Conservation (phyloP, 345 rosid species). For the Reutealis trisperma region DNA sequence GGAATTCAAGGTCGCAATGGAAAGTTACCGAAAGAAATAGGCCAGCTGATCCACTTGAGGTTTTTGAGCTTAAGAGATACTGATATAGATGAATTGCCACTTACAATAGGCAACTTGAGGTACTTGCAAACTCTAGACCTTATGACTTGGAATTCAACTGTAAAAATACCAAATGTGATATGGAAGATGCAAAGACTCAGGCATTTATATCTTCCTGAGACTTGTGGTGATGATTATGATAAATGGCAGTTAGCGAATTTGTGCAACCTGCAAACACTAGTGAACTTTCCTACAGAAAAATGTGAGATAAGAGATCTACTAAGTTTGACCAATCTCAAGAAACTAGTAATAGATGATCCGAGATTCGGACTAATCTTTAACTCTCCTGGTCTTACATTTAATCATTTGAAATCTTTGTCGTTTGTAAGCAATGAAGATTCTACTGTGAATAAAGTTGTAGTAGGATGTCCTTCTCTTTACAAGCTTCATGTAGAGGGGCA, state of each 20-base stretch:
- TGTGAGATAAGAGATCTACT: conserved; percentile 11
- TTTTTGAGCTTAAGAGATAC: conserved; percentile 20
- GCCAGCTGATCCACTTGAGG: conserved; percentile 40
- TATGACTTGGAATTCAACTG: conserved; percentile 25
- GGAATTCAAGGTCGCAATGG: background rate
- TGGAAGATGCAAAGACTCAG: conserved; percentile 31
- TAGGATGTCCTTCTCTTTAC: conserved; percentile 11
- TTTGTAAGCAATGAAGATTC: conserved; percentile 27
- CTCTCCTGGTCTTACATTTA: conserved; percentile 14
- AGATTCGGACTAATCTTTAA: conserved; percentile 1
- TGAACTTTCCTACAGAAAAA: conserved; percentile 21
- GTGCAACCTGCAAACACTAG: conserved; percentile 18
- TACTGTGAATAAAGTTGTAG: conserved; percentile 11
- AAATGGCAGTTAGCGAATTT: conserved; percentile 22
- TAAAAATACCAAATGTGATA: conserved; percentile 23
- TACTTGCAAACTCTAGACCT: conserved; percentile 33
- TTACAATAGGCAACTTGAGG: conserved; percentile 31
- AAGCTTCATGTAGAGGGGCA: conserved; percentile 9
- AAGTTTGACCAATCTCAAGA: conserved; percentile 17
- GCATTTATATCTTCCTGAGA: conserved; percentile 20
- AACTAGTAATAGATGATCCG: background rate
- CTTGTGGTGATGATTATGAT: background rate
- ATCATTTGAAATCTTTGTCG: conserved; percentile 20
- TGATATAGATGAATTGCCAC: conserved; percentile 13
- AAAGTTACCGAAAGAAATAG: conserved; percentile 23